These are phyloP conservation scores for Narthecium ossifragum DNA, from an alignment of 106 monocot species.

Conservation along the genomic window DNA sequence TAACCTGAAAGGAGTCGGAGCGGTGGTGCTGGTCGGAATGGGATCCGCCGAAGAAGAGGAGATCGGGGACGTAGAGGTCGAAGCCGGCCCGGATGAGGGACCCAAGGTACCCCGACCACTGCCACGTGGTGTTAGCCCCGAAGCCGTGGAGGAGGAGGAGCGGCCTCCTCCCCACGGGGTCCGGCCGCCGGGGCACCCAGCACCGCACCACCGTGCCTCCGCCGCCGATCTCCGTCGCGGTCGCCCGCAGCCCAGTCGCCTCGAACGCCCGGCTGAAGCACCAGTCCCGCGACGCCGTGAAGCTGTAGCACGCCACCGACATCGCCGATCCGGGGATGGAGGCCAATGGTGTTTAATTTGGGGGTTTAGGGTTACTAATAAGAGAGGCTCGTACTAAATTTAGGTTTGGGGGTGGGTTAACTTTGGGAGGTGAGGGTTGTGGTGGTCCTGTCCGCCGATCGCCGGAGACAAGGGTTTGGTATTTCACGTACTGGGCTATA, in stretches of 20 bases:
- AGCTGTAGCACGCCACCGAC: constrained; percentile 21
- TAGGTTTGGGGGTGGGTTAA: too few species aligned
- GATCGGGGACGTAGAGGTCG: constrained; percentile 36
- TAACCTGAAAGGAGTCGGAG: constrained; percentile 30
- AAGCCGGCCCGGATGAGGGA: constrained; percentile 21
- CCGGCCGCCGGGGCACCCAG: constrained; percentile 16
- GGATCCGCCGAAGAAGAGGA: constrained; percentile 30
- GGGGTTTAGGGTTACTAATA: too few species aligned
- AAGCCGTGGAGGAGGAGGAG: constrained; percentile 39
- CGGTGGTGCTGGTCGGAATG: not conserved
- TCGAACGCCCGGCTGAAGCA: constrained; percentile 13
- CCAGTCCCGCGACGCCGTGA: constrained; percentile 16
- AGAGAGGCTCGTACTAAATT: too few species aligned
- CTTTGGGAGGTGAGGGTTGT: too few species aligned
- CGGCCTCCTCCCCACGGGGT: too few species aligned
- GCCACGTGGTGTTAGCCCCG: constrained; percentile 37
- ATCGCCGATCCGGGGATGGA: too few species aligned
- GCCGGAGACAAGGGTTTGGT: too few species aligned
- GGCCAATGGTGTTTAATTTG: too few species aligned
- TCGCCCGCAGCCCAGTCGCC: constrained; percentile 16
- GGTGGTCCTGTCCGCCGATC: too few species aligned
- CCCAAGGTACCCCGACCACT: constrained; percentile 19
- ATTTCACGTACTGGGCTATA: too few species aligned
- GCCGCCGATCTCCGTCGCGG: constrained; percentile 13
- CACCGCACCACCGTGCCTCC: constrained; percentile 15